phyloP scores from a whole-genome alignment of 805 yeast genomes.

The Hanseniaspora lindneri region DNA sequence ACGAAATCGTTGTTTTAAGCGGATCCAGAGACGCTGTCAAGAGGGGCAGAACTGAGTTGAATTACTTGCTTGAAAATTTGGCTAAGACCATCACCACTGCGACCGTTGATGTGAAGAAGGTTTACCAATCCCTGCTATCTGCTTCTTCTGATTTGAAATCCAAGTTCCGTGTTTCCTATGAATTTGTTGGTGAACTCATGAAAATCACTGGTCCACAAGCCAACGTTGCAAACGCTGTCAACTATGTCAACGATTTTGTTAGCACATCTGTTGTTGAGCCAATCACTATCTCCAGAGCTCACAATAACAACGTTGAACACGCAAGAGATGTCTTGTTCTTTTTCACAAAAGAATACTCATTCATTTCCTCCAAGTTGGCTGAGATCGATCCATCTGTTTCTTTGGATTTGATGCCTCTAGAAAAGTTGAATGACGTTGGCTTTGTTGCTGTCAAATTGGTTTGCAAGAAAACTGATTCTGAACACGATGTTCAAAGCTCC shows the following conservation, averaged over 20 bases:
- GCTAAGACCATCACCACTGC: slow-evolving; percentile 38
- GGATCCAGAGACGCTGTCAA: slow-evolving; percentile 64
- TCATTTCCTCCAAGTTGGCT: slow-evolving; percentile 25
- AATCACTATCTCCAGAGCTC: slow-evolving; percentile 80
- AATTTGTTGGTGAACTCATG: slow-evolving; percentile 41
- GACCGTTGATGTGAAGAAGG: slow-evolving; percentile 51
- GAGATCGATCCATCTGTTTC: slow-evolving; percentile 33
- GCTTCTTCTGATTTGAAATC: slow-evolving; percentile 35
- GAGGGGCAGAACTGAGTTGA: slow-evolving; percentile 42
- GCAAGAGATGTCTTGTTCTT: slow-evolving; percentile 64
- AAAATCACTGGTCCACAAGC: slow-evolving; percentile 53
- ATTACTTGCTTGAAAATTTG: slow-evolving; percentile 35
- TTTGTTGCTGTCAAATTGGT: slow-evolving; percentile 49
- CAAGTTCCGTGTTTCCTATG: slow-evolving; percentile 45
- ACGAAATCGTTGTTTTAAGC: slow-evolving; percentile 38
- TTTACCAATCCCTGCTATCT: slow-evolving; percentile 55
- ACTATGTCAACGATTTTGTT: slow-evolving; percentile 48
- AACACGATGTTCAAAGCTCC: slow-evolving; percentile 36
- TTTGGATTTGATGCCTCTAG: slow-evolving; percentile 38
- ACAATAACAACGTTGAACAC: slow-evolving; percentile 64
- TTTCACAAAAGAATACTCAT: slow-evolving; percentile 41
- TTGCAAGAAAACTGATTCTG: slow-evolving; percentile 30
- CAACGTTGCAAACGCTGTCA: slow-evolving; percentile 50
- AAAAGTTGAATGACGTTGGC: slow-evolving; percentile 34
- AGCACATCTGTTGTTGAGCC: slow-evolving; percentile 49